Percentiles rank a stretch among this genome's conserved stretches.
Evolutionary conservation across 2,329 filamentous ascomycete genomes (phyloP).

Genomic region (Scedosporium boydii): DNA sequence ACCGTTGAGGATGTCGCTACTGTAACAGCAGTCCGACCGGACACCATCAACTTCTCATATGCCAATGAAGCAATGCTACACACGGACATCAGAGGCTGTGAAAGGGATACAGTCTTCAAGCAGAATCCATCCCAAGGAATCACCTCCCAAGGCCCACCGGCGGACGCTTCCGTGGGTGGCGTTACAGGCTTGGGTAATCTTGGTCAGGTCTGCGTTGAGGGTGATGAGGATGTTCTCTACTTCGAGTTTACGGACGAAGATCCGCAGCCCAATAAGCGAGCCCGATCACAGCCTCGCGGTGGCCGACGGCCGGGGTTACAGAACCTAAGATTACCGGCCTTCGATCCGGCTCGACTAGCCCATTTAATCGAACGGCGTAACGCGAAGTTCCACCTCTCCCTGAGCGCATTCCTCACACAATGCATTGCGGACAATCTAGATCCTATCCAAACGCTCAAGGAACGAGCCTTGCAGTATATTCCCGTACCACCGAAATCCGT

Average conservation of each 20-base stretch:
- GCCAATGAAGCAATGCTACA: slow-evolving; percentile 78
- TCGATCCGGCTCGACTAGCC: slow-evolving; percentile 26
- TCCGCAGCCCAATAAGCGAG: slow-evolving; percentile 61
- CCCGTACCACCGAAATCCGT: slow-evolving; percentile 37
- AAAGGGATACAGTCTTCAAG: slow-evolving; percentile 55
- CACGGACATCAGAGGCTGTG: slow-evolving; percentile 63
- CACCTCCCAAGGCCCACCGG: slow-evolving; percentile 35
- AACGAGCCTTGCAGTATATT: slow-evolving; percentile 49
- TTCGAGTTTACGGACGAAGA: slow-evolving; percentile 94
- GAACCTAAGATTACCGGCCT: slow-evolving; percentile 58
- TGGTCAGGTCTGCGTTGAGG: slow-evolving; percentile 14
- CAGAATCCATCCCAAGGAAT: background rate
- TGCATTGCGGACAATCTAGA: slow-evolving; percentile 58
- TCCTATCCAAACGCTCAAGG: slow-evolving; percentile 54
- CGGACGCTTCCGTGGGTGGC: slow-evolving; percentile 48
- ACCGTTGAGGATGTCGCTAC: slow-evolving; percentile 71
- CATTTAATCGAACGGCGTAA: slow-evolving; percentile 80
- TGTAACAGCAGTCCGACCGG: slow-evolving; percentile 68
- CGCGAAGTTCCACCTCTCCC: slow-evolving; percentile 66
- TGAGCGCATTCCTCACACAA: slow-evolving; percentile 66
- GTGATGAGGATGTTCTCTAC: slow-evolving; percentile 55
- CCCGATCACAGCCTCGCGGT: slow-evolving; percentile 26
- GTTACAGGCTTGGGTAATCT: slow-evolving; percentile 36
- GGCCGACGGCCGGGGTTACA: slow-evolving; percentile 45
- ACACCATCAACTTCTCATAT: slow-evolving; percentile 73